Evolutionary conservation across 495 filamentous ascomycete genomes (phyloP), one percentile per base, ranked within the genome.

Genomic region (Echria macrotheca): DNA sequence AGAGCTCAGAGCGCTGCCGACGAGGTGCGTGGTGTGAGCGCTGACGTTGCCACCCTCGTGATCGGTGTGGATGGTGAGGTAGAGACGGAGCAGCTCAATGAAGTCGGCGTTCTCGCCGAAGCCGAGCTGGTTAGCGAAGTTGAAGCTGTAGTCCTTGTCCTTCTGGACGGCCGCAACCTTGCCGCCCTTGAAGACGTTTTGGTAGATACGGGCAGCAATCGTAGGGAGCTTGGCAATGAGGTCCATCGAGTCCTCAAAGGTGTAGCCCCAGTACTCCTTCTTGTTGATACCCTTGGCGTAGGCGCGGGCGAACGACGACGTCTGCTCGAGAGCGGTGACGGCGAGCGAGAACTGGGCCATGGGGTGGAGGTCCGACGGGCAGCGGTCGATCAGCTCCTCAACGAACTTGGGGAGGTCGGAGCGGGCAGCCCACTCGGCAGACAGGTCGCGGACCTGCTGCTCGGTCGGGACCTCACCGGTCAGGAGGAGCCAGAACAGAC

Each of bases 191-290:
- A 89, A 98, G 66, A 97, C 84, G 69, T 98, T 98, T 73, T 91
- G 91, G 84, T 98, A 98, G 79, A 98, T 97, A 75, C 87, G 86
- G 47, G 94, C 76, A 49, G 93, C 94, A 61, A 98, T 96, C 66
- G 89, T 96, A 60, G 93, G 93, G 56, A 98, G 87, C 84, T 97
- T 98, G 69, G 93, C 94, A 70, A 98, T 97, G 66, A 97, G 77
- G 75, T 98, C 91, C 93, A 98, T 97, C 49, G 91, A 95, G 76
- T 98, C 93, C 81, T 98, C 93, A 64, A 94, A 98, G 58, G 93
- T 96, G 79, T 97, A 89, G 72, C 81, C 82, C 93, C 93, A 98
- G 86, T 98, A 98, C 56, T 97, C 88, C 70, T 86, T 86, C 84
- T 98, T 98, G 80, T 89, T 91, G 64, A 98, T 85, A 66, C 93